Percentiles rank a stretch among this genome's conserved stretches.
Conservation (phyloP, 2,329 filamentous ascomycete species). For the Dactylellina leptospora region DNA sequence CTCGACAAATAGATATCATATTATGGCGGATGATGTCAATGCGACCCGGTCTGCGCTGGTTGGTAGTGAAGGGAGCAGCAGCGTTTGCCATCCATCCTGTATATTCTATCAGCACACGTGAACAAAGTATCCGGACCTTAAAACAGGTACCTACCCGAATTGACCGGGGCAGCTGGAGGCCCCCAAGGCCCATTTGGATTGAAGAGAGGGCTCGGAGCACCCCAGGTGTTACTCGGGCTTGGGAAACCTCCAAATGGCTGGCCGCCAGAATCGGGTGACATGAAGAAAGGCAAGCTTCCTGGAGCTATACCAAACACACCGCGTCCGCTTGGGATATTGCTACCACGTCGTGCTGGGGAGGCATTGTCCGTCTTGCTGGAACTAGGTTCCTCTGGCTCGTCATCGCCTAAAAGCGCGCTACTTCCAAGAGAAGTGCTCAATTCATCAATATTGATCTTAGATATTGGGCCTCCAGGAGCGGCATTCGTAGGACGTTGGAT, state of each 20-base stretch:
- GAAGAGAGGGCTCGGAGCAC: constrained; percentile 21
- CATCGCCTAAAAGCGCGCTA: constrained; percentile 81
- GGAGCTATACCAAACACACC: constrained; percentile 60
- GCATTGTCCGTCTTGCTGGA: constrained; percentile 58
- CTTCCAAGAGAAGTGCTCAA: constrained; percentile 84
- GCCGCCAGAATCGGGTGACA: constrained; percentile 61
- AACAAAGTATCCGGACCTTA: background rate
- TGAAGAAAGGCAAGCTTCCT: constrained; percentile 18
- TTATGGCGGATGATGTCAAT: constrained; percentile 24
- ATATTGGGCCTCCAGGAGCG: constrained; percentile 60
- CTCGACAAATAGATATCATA: constrained; percentile 56
- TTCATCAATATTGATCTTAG: constrained; percentile 69
- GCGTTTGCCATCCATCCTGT: constrained; percentile 56
- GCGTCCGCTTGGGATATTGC: constrained; percentile 66
- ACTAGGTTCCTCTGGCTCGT: constrained; percentile 72
- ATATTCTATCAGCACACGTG: constrained; percentile 49
- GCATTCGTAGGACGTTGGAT: constrained; percentile 86
- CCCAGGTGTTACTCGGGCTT: constrained; percentile 60
- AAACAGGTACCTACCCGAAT: constrained; percentile 32
- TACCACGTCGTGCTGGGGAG: constrained; percentile 63
- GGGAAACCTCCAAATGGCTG: constrained; percentile 62
- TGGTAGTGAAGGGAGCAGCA: constrained; percentile 66
- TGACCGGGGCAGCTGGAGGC: constrained; percentile 53
- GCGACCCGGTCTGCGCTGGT: constrained; percentile 65
- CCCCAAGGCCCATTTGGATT: constrained; percentile 38